Base-by-base conservation (phyloP, 2,329 filamentous ascomycete species). In the Achaetomium macrosporum region DNA sequence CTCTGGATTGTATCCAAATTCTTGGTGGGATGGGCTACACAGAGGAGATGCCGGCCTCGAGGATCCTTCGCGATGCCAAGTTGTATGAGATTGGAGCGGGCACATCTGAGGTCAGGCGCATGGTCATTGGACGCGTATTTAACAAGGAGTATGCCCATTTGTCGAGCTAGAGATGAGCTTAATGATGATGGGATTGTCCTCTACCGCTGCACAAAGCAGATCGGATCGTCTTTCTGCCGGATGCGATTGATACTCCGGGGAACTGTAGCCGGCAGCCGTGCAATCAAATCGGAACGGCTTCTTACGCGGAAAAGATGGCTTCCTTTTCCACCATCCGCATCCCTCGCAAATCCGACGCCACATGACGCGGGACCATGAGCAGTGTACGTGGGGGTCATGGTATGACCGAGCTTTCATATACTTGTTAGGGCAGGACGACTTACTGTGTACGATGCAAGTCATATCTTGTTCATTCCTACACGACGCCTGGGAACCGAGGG, bases 71-170 rank as follows among this genome's bases (percentile, higher is more conserved):
- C 65, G 82, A 85, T 70, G 81, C 82, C 35, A 85, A 85, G 68
- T 69, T 99, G 55, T 99, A 99, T 69, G 93, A 97, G 73, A 97
- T 99, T 67, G 93, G 93, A 1, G 93, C 93, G 5, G 93, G 93
- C 6, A 97, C 93, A 3, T 96, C 90, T 55, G 93, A 99, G 73
- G 85, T 99, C 47, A 78, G 93, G 60, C 79, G 91, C 59, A 95
- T 97, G 83, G 90, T 99, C 5, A 96, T 99, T 66, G 92, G 93
- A 29, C 77, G 91, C 59, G 87, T 84, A 1, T 96, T 96, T 62
- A 96, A 96, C 70, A 91, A 87, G 73, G 85, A 95, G 70, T 95
- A 84, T 68, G 81, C 74, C 19, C 59, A 63, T 39, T 43, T 63
- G 54, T 60, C 59, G 3, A 57, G 44, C 19, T 62, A 49, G 41